Conservation (phyloP, 371 early-diverging fungal genomes). For the Coemansia sp. region DNA sequence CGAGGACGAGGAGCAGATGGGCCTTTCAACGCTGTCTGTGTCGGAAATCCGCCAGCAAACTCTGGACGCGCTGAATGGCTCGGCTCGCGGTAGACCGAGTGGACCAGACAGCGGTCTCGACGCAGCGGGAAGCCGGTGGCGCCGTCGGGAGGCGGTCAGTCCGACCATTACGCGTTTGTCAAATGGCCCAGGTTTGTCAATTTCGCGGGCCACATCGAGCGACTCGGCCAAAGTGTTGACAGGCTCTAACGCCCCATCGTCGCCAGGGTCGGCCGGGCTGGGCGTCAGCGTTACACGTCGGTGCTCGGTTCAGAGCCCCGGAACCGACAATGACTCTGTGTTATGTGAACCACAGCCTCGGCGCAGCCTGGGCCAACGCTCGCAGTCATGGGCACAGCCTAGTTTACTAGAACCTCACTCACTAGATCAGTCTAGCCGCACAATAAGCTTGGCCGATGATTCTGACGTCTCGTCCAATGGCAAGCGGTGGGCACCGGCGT, state of each 20-base stretch:
- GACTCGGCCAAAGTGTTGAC: neutral
- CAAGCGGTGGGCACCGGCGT: slow-evolving; percentile 37
- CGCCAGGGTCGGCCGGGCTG: slow-evolving; percentile 11
- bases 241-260: neutral
- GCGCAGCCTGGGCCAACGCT: slow-evolving; percentile 5
- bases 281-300: slow-evolving; percentile 27
- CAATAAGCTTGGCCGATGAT: neutral
- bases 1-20: slow-evolving; percentile 38
- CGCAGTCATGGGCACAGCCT: slow-evolving; percentile 10
- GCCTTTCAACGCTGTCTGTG: slow-evolving; percentile 28
- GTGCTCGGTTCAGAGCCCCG: neutral
- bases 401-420: neutral
- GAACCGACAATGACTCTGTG: too few relatives aligned
- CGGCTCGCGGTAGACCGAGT: neutral
- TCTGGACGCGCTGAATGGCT: slow-evolving; percentile 43
- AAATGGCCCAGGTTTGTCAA: too few relatives aligned
- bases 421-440: neutral
- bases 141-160: slow-evolving; percentile 7
- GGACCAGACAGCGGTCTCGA: neutral
- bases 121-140: neutral
- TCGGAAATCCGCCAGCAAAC: slow-evolving; percentile 48
- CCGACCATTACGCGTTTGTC: slow-evolving; percentile 25
- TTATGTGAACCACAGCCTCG: neutral
- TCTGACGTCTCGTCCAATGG: neutral
- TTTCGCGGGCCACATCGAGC: neutral